Conservation (phyloP, 2,329 filamentous ascomycete species). For the Thermoascus crustaceus region DNA sequence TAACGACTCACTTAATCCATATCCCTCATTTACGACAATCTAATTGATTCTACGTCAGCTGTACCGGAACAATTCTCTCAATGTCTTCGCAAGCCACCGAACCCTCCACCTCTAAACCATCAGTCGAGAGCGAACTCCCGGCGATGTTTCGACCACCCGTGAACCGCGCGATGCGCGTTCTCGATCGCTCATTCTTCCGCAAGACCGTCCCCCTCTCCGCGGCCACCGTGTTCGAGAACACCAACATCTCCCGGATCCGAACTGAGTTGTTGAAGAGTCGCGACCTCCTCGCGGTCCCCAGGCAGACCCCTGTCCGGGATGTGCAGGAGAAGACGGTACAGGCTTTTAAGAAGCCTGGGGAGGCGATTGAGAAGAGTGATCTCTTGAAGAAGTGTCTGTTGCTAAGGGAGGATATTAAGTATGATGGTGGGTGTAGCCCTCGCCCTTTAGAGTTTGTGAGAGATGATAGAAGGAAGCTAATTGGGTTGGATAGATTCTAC, state of each 20-base stretch:
- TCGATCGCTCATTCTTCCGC: conserved; percentile 78
- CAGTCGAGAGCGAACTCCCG: conserved; percentile 21
- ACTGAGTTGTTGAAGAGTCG: conserved; percentile 56
- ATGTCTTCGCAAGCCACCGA: too few species aligned
- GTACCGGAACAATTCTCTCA: too few species aligned
- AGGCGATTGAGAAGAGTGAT: conserved; percentile 48
- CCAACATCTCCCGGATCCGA: conserved; percentile 64
- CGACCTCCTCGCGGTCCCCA: conserved; percentile 58
- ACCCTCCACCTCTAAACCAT: neutral
- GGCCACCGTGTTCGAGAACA: conserved; percentile 66
- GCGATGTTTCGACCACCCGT: conserved; percentile 69
- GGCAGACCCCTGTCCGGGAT: conserved; percentile 54
- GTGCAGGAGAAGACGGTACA: conserved; percentile 58
- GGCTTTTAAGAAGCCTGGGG: conserved; percentile 11
- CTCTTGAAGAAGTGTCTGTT: conserved; percentile 30
- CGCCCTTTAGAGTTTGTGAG: conserved; percentile 7
- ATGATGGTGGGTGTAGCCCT: conserved; percentile 35
- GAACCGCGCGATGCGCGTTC: conserved; percentile 66
- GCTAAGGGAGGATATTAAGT: conserved; percentile 29
- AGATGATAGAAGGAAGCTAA: conserved; percentile 5
- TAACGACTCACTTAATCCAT: too few species aligned
- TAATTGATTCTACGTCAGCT: too few species aligned
- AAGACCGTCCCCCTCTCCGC: conserved; percentile 69
- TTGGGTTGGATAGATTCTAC: conserved; percentile 48
- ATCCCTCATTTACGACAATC: too few species aligned